Evolutionary conservation across 176 grass and related monocot genomes (phyloP).

Genomic region (Bromus sterilis): DNA sequence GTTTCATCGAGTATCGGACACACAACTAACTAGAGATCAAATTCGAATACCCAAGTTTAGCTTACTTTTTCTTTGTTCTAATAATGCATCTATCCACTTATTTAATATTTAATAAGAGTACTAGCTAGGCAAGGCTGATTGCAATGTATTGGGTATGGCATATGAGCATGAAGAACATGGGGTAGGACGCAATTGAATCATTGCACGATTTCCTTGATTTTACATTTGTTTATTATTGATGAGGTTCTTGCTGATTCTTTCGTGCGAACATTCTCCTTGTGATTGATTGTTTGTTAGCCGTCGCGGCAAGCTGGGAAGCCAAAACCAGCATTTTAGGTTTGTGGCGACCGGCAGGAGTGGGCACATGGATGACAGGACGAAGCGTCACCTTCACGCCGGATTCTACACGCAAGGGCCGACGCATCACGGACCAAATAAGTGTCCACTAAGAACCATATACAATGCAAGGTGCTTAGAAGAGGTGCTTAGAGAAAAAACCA

Average conservation of each 20-base stretch:
- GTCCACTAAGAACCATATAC: no score
- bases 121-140: not conserved
- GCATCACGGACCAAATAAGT: not conserved
- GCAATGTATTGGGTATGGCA: not conserved
- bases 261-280: not conserved
- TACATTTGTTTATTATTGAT: not conserved
- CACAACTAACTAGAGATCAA: no score
- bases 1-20: no score
- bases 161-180: not conserved
- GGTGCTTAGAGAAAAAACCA: no score
- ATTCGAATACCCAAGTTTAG: not conserved
- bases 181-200: not conserved
- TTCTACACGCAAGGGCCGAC: not conserved
- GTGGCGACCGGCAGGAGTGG: not conserved
- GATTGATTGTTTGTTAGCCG: not conserved
- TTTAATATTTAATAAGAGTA: not conserved
- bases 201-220: not conserved
- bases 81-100: not conserved
- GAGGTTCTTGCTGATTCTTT: not conserved
- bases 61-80: not conserved
- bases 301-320: not conserved
- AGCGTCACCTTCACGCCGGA: not conserved
- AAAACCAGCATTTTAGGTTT: not conserved
- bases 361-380: not conserved
- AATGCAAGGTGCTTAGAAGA: no score